A percentile compares a stretch with the other conserved stretches of the same genome.
Conservation (phyloP, 257 asterid genomes). For the Misopates orontium region DNA sequence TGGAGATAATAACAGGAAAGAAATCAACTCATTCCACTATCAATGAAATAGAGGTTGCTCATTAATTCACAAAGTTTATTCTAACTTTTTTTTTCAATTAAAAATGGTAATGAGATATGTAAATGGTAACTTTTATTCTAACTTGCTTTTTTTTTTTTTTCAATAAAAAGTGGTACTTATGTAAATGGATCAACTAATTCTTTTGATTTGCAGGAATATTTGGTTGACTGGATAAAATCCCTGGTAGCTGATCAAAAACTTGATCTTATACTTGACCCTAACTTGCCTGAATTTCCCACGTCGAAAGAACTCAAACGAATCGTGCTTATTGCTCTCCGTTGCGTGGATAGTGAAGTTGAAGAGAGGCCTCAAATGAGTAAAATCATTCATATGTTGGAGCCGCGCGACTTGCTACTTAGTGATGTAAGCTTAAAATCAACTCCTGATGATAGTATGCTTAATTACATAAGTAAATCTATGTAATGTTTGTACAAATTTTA, state of each 20-base stretch:
- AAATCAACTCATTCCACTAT: constrained; percentile 24
- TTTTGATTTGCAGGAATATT: constrained; percentile 39
- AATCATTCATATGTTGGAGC: constrained; percentile 57
- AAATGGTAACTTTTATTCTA: background rate
- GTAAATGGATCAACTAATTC: too few species aligned
- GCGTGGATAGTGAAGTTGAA: constrained; percentile 51
- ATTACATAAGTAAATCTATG: background rate
- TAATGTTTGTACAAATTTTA: background rate
- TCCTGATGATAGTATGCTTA: background rate
- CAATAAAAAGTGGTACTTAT: background rate
- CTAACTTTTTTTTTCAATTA: background rate
- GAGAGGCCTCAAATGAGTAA: constrained; percentile 55
- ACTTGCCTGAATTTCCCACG: constrained; percentile 39
- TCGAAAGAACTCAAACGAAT: constrained; percentile 42
- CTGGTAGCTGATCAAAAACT: constrained; percentile 35
- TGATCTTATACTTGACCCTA: constrained; percentile 45
- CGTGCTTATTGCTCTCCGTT: constrained; percentile 51
- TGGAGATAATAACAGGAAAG: constrained; percentile 68
- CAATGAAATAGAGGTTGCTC: constrained; percentile 43
- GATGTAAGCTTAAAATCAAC: constrained; percentile 36
- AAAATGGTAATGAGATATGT: too few species aligned
- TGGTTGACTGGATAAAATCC: constrained; percentile 53
- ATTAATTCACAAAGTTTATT: background rate
- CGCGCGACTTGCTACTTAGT: constrained; percentile 43
- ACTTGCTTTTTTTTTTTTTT: background rate